phyloP scores from a whole-genome alignment of 345 rosid genomes.

The Citrus australasica region DNA sequence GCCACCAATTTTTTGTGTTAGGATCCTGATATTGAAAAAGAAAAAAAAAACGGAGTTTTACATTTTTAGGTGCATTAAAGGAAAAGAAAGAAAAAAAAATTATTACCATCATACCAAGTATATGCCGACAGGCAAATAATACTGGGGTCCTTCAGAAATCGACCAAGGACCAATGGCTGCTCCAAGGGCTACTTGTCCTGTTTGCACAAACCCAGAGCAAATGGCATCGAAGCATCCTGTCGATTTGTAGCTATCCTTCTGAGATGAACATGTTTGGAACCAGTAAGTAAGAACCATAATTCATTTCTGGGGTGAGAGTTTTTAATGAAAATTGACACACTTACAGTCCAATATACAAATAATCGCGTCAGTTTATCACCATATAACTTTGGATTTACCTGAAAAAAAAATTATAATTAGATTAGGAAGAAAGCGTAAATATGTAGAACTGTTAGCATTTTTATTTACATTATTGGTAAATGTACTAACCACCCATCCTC shows the following conservation, averaged over 20 bases:
- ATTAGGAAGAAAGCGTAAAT: background rate
- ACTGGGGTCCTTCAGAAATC: slow-evolving; percentile 8
- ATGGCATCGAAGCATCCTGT: slow-evolving; percentile 44
- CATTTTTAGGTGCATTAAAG: background rate
- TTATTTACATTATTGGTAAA: background rate
- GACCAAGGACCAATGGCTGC: slow-evolving; percentile 21
- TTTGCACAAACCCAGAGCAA: slow-evolving; percentile 52
- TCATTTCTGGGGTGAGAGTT: background rate
- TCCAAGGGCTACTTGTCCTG: slow-evolving; percentile 29
- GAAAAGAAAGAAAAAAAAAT: background rate
- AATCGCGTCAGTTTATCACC: slow-evolving; percentile 27
- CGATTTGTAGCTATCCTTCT: slow-evolving; percentile 27
- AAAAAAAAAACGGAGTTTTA: background rate
- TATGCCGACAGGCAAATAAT: slow-evolving; percentile 14
- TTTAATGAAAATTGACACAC: background rate
- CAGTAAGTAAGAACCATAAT: background rate
- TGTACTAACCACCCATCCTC: slow-evolving; percentile 48
- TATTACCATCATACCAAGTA: slow-evolving; percentile 17
- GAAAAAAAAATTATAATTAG: background rate
- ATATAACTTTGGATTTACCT: slow-evolving; percentile 20
- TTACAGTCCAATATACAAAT: slow-evolving; percentile 28
- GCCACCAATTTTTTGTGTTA: slow-evolving; percentile 46
- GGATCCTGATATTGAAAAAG: slow-evolving; percentile 31
- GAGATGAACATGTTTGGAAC: background rate
- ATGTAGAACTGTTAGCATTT: background rate